These are phyloP conservation scores for Talaromyces verruculosus DNA, from an alignment of 2,329 filamentous ascomycete genomes.

Conservation along the genomic window DNA sequence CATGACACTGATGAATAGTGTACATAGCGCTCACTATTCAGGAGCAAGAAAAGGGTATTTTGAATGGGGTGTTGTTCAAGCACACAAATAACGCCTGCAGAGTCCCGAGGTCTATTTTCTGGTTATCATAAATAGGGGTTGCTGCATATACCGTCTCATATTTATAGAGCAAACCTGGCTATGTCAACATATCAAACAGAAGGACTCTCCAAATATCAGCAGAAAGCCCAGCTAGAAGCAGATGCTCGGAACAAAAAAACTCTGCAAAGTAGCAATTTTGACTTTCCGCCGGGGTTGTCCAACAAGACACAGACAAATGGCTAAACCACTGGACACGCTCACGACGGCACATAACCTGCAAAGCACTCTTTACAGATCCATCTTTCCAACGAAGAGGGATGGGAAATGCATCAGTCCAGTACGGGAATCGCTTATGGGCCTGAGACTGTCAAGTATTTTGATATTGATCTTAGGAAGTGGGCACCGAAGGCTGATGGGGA, in stretches of 20 bases:
- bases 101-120: background rate
- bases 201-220: background rate
- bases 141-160: background rate
- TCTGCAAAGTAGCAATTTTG: constrained; percentile 6
- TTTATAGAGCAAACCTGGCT: background rate
- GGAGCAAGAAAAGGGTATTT: background rate
- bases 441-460: constrained; percentile 13
- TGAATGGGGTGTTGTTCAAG: background rate
- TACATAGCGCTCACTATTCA: background rate
- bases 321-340: constrained; percentile 9
- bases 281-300: constrained; percentile 10
- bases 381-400: constrained; percentile 14
- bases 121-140: background rate
- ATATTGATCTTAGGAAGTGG: constrained; percentile 13
- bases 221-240: background rate
- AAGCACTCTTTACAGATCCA: constrained; percentile 16
- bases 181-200: background rate
- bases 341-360: constrained; percentile 9
- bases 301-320: constrained; percentile 16
- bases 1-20: no score
- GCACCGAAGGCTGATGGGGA: constrained; percentile 3
- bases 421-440: constrained; percentile 8
- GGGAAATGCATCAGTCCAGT: constrained; percentile 9
- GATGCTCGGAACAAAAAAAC: background rate
- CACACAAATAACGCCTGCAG: background rate